These are phyloP conservation scores for Aspergillus mulundensis DNA, from an alignment of 495 filamentous ascomycete genomes.

Conservation along the genomic window DNA sequence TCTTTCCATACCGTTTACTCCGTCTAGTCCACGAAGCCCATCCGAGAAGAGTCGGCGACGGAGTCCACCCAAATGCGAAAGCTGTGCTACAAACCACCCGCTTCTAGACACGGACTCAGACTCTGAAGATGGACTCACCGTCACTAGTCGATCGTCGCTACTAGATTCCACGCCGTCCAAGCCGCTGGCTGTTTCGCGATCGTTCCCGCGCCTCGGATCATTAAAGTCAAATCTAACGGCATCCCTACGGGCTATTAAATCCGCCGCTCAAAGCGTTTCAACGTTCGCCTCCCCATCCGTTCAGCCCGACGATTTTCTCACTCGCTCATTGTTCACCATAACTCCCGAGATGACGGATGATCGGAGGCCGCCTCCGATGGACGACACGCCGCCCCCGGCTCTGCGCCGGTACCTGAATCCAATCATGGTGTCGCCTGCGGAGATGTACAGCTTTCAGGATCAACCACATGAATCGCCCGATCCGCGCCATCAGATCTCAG, in stretches of 20 bases:
- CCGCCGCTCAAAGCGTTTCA: constrained; percentile 79
- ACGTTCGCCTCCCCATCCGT: constrained; percentile 67
- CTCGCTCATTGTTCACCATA: constrained; percentile 74
- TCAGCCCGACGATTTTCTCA: constrained; percentile 84
- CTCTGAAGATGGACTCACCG: constrained; percentile 24
- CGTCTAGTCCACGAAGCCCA: constrained; percentile 34
- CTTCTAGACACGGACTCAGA: constrained; percentile 42
- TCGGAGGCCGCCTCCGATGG: constrained; percentile 71
- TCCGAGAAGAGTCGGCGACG: constrained; percentile 40
- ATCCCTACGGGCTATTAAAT: constrained; percentile 80
- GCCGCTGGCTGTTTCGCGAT: constrained; percentile 22
- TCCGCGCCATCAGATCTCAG: constrained; percentile 58
- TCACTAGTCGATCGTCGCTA: constrained; percentile 17
- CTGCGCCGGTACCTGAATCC: constrained; percentile 91
- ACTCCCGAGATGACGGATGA: constrained; percentile 84
- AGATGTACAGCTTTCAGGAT: constrained; percentile 57
- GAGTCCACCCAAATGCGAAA: constrained; percentile 45
- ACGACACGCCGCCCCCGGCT: constrained; percentile 77
- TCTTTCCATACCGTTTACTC: constrained; percentile 32
- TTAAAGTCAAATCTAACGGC: constrained; percentile 96
- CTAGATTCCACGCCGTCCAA: constrained; percentile 20
- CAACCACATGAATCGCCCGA: constrained; percentile 33
- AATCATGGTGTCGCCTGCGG: constrained; percentile 60
- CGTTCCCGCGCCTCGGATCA: constrained; percentile 40
- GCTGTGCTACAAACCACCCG: constrained; percentile 55